phyloP scores from a whole-genome alignment of 108 stramenopile genomes.

The Skeletonema marinoi region DNA sequence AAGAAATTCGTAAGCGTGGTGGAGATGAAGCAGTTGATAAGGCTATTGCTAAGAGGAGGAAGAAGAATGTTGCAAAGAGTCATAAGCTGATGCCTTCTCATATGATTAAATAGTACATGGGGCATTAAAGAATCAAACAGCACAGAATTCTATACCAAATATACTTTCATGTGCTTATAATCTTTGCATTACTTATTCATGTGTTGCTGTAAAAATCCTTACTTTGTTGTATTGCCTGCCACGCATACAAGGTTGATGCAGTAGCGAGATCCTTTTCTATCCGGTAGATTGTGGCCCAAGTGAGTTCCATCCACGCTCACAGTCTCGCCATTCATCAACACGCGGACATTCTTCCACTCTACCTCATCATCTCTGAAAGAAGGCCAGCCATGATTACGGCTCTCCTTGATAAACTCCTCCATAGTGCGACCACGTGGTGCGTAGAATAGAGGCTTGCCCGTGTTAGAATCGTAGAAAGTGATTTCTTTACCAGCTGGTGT shows the following conservation, averaged over 20 bases:
- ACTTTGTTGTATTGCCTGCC: constrained; percentile 47
- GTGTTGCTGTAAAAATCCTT: not conserved
- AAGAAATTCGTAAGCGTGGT: constrained; percentile 76
- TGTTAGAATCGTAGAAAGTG: constrained; percentile 87
- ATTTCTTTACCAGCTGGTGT: constrained; percentile 25
- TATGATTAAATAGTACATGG: constrained; percentile 3
- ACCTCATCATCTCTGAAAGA: constrained; percentile 81
- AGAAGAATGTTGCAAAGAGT: constrained; percentile 83
- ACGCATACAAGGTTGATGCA: constrained; percentile 73
- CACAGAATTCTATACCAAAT: no score
- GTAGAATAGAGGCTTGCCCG: constrained; percentile 73
- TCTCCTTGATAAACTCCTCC: constrained; percentile 72
- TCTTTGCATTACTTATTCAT: not conserved
- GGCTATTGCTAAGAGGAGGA: constrained; percentile 74
- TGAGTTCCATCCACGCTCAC: constrained; percentile 86
- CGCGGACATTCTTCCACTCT: constrained; percentile 88
- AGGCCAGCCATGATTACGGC: constrained; percentile 83
- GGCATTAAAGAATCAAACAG: not conserved
- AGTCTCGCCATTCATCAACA: constrained; percentile 84
- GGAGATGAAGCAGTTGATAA: constrained; percentile 83
- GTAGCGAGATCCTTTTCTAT: constrained; percentile 53
- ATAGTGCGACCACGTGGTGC: constrained; percentile 71
- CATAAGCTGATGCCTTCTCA: constrained; percentile 56
- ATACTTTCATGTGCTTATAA: not conserved
- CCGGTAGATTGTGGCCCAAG: constrained; percentile 29